Conservation (phyloP, 2,329 filamentous ascomycete genomes). For the Chaetomium sp. region DNA sequence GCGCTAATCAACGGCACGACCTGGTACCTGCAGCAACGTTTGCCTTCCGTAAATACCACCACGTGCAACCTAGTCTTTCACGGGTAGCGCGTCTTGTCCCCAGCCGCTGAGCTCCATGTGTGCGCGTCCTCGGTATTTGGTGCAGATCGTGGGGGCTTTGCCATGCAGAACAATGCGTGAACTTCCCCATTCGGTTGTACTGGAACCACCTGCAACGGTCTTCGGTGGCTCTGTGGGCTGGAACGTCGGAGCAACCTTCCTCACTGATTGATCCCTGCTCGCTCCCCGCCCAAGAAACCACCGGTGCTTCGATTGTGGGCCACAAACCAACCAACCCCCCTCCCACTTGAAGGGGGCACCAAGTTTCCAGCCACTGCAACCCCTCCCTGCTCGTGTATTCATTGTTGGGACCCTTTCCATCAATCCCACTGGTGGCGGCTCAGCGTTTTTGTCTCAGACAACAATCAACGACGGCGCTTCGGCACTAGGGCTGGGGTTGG, state of each 20-base stretch:
- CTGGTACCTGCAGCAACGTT: conserved; percentile 11
- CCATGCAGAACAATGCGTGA: conserved; percentile 11
- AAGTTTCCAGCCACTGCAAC: not conserved
- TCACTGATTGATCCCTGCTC: not conserved
- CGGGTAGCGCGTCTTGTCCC: not conserved
- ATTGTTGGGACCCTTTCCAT: too few species aligned
- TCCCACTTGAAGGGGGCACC: not conserved
- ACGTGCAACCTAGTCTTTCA: not conserved
- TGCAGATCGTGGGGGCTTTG: conserved; percentile 15
- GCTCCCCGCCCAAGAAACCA: not conserved
- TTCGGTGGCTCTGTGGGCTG: too few species aligned
- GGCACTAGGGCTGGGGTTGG: not conserved
- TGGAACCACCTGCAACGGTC: too few species aligned
- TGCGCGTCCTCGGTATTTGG: conserved; percentile 8
- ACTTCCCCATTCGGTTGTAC: not conserved
- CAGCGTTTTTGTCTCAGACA: not conserved
- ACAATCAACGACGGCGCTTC: not conserved
- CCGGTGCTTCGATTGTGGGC: not conserved
- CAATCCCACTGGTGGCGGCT: too few species aligned
- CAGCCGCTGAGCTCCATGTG: not conserved
- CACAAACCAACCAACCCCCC: conserved; percentile 12
- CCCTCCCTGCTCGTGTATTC: not conserved
- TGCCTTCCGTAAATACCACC: not conserved
- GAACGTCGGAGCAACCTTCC: not conserved
- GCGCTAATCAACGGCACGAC: conserved; percentile 5